Evolutionary conservation across 129 eudicot genomes (phyloP).

Genomic region (Kitagawia praeruptora): DNA sequence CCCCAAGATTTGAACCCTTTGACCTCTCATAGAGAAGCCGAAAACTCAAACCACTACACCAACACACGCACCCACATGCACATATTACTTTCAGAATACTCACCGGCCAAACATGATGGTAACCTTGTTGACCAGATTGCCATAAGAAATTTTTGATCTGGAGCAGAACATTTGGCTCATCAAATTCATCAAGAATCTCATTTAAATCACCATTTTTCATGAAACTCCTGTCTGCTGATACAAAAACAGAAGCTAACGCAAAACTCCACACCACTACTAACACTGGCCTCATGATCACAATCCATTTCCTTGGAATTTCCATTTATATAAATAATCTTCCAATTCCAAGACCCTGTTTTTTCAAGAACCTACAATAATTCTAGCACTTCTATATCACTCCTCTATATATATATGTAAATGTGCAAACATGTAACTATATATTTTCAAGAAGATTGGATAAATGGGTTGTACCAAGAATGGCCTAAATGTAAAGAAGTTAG

Average conservation of each 20-base stretch:
- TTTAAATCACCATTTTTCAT: slow-evolving; percentile 15
- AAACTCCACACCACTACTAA: slow-evolving; percentile 36
- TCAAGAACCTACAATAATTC: background rate
- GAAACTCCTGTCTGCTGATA: slow-evolving; percentile 53
- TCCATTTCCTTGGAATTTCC: slow-evolving; percentile 27
- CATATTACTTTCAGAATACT: slow-evolving; percentile 10
- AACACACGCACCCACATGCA: too few species aligned
- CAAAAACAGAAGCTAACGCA: slow-evolving; percentile 45
- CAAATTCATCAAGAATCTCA: slow-evolving; percentile 7
- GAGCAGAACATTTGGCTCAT: slow-evolving; percentile 16
- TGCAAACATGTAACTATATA: background rate
- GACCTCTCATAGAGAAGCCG: too few species aligned
- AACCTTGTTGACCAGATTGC: slow-evolving; percentile 53
- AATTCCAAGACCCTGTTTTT: background rate
- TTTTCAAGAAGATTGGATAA: background rate
- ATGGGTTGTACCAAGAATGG: background rate
- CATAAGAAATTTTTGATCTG: slow-evolving; percentile 45
- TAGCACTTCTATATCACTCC: background rate
- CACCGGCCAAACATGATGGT: slow-evolving; percentile 98
- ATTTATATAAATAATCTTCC: background rate
- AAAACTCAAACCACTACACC: too few species aligned
- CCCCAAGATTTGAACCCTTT: too few species aligned
- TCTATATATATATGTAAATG: background rate
- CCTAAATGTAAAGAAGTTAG: background rate
- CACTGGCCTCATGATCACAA: slow-evolving; percentile 25